Evolutionary conservation across 2,329 filamentous ascomycete genomes (phyloP).

Genomic region (Neonectria punicea): DNA sequence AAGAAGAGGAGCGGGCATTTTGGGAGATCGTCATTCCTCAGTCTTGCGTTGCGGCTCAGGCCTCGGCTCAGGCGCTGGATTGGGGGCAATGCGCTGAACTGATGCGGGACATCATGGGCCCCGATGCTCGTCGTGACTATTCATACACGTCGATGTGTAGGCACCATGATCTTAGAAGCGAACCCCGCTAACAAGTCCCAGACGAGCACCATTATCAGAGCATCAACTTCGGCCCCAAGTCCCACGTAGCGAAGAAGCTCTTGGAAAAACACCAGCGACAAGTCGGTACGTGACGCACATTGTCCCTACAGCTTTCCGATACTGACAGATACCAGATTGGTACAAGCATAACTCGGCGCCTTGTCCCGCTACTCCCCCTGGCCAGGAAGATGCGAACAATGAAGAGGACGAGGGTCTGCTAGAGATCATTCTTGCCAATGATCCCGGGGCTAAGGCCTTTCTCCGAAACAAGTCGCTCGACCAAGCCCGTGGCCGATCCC

Average conservation of each 20-base stretch:
- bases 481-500: not conserved
- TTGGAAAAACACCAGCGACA: constrained; percentile 48
- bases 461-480: constrained; percentile 7
- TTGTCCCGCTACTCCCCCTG: constrained; percentile 6
- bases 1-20: constrained; percentile 59
- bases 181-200: constrained; percentile 36
- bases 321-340: constrained; percentile 30
- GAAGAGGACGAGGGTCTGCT: constrained; percentile 1
- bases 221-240: constrained; percentile 49
- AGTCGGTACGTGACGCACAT: constrained; percentile 31
- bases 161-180: not conserved
- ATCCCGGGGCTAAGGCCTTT: constrained; percentile 10
- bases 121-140: constrained; percentile 51
- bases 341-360: constrained; percentile 24
- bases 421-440: constrained; percentile 14
- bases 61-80: constrained; percentile 33
- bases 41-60: constrained; percentile 48
- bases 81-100: constrained; percentile 52
- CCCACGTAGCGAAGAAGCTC: constrained; percentile 50
- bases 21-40: constrained; percentile 55
- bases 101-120: constrained; percentile 53
- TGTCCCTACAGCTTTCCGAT: not conserved
- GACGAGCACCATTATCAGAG: constrained; percentile 60
- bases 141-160: constrained; percentile 52
- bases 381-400: not conserved